Conservation (phyloP, 202 grass and related monocot genomes). For the Tripidium arundinaceum region DNA sequence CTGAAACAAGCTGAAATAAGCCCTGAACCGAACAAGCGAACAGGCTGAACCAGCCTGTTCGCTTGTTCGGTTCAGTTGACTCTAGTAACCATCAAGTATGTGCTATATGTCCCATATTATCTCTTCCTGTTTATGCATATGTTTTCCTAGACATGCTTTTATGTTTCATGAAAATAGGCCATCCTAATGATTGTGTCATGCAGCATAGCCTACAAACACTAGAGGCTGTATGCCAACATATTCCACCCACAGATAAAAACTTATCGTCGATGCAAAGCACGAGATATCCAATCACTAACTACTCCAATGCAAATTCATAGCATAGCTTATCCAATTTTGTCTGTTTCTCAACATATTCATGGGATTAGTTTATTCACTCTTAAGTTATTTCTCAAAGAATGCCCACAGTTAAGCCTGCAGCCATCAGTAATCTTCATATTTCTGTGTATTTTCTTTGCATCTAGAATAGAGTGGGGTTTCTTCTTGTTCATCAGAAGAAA, state of each 20-base stretch:
- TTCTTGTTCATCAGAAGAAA: not conserved
- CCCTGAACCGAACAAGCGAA: too few species aligned
- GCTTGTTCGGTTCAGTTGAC: too few species aligned
- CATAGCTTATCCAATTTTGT: not conserved
- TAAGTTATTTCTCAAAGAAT: not conserved
- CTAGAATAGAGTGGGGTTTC: not conserved
- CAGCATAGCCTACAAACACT: not conserved
- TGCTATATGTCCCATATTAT: not conserved
- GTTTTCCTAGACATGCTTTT: not conserved
- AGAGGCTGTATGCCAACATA: not conserved
- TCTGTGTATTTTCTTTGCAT: not conserved
- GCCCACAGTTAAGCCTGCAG: not conserved
- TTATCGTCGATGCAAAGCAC: not conserved
- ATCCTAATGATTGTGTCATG: not conserved
- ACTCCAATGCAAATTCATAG: not conserved
- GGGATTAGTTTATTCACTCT: not conserved
- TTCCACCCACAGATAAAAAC: not conserved
- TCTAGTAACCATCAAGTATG: not conserved
- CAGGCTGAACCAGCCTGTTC: too few species aligned
- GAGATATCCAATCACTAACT: not conserved
- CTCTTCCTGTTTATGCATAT: not conserved
- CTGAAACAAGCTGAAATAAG: too few species aligned
- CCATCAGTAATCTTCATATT: not conserved
- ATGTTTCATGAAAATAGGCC: not conserved
- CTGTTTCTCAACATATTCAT: not conserved